A percentile compares a stretch with the other conserved stretches of the same genome.
Evolutionary conservation across 2,329 filamentous ascomycete species (phyloP).

Genomic region (Pleochaeta shiraiana): DNA sequence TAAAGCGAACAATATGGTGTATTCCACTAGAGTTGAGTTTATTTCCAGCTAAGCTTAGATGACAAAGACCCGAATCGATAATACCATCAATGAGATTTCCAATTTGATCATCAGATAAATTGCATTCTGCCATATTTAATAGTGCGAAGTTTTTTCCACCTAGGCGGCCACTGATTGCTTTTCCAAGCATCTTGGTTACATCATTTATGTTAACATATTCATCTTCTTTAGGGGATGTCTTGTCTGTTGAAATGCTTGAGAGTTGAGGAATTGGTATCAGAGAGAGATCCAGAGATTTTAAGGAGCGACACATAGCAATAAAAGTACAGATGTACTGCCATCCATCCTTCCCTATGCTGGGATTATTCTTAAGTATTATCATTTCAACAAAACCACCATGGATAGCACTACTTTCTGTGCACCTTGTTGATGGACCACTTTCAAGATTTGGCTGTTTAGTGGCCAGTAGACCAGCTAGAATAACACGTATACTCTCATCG

Average conservation of each 20-base stretch:
- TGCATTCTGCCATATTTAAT: slow-evolving; percentile 62
- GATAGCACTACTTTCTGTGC: slow-evolving; percentile 11
- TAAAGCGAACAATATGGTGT: slow-evolving; percentile 52
- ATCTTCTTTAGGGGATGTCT: neutral
- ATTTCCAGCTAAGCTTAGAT: slow-evolving; percentile 70
- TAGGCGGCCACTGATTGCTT: slow-evolving; percentile 53
- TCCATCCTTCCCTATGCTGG: slow-evolving; percentile 60
- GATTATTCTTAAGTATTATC: slow-evolving; percentile 72
- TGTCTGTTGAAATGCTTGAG: slow-evolving; percentile 8
- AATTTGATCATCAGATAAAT: slow-evolving; percentile 47
- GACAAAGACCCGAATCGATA: slow-evolving; percentile 52
- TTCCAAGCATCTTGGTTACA: slow-evolving; percentile 44
- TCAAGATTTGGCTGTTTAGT: slow-evolving; percentile 42
- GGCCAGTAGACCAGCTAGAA: slow-evolving; percentile 68
- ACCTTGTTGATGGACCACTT: slow-evolving; percentile 9
- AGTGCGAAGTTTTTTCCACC: slow-evolving; percentile 60
- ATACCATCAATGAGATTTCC: slow-evolving; percentile 60
- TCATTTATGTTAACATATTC: slow-evolving; percentile 9
- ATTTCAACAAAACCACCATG: slow-evolving; percentile 60
- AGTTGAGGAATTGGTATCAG: slow-evolving; percentile 52
- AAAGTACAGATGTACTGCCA: slow-evolving; percentile 88
- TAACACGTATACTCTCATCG: slow-evolving; percentile 69
- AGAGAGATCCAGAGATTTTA: slow-evolving; percentile 73
- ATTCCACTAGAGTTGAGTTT: slow-evolving; percentile 52
- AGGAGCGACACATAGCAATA: slow-evolving; percentile 67